Evolutionary conservation across 2,329 filamentous ascomycete species (phyloP).

Genomic region (Sporothrix variecibatus): DNA sequence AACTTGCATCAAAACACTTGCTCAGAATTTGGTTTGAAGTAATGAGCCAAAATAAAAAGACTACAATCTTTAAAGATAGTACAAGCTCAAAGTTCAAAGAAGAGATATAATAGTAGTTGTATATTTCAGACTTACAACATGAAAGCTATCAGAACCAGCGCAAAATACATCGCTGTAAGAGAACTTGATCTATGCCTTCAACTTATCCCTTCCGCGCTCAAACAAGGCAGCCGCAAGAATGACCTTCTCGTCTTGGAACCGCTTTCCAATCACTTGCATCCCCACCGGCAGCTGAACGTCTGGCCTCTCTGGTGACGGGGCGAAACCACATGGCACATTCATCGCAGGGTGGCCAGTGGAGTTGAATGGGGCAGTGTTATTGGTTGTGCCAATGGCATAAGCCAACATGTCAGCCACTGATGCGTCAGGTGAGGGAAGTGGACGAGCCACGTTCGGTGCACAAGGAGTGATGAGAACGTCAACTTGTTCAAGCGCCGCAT

Average conservation of each 20-base stretch:
- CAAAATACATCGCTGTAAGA: background rate
- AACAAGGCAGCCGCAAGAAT: conserved; percentile 37
- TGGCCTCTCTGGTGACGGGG: conserved; percentile 26
- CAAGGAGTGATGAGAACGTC: conserved; percentile 51
- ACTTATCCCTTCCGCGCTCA: conserved; percentile 33
- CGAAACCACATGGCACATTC: conserved; percentile 46
- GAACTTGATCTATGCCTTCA: background rate
- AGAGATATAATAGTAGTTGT: no score
- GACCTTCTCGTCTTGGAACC: conserved; percentile 36
- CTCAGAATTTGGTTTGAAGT: no score
- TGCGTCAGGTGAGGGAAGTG: conserved; percentile 48
- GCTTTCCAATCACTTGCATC: conserved; percentile 39
- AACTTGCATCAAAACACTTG: no score
- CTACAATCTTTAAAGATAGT: no score
- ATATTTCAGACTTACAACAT: no score
- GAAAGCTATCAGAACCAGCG: no score
- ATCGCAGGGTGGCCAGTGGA: conserved; percentile 52
- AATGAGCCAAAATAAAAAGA: no score
- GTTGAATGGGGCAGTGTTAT: conserved; percentile 52
- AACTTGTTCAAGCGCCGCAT: conserved; percentile 41
- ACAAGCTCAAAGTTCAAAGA: no score
- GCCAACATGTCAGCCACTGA: conserved; percentile 38
- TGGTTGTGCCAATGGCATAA: conserved; percentile 47
- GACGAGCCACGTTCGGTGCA: conserved; percentile 45
- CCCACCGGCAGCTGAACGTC: conserved; percentile 36